A percentile compares a stretch with the other conserved stretches of the same genome.
Evolutionary conservation across 2,329 filamentous ascomycete species (phyloP).

Genomic region (Fusarium sp.): DNA sequence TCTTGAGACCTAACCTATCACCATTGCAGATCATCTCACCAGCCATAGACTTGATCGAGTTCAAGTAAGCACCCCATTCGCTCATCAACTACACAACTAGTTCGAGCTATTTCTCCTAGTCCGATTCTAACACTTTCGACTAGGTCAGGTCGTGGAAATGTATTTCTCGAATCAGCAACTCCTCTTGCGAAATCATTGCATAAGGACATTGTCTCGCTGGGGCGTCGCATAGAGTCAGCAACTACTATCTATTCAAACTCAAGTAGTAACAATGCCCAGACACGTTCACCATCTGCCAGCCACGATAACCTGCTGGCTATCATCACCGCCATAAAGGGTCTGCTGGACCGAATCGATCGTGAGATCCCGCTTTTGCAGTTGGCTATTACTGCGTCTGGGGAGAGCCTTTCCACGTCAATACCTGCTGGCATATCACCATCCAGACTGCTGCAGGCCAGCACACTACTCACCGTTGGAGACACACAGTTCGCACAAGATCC

Average conservation of each 20-base stretch:
- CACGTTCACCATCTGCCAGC: constrained; percentile 55
- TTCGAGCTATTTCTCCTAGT: constrained; percentile 9
- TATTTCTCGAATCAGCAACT: constrained; percentile 82
- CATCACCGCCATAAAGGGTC: constrained; percentile 77
- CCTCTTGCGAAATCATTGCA: constrained; percentile 85
- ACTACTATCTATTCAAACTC: constrained; percentile 70
- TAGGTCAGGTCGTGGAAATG: constrained; percentile 66
- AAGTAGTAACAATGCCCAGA: constrained; percentile 51
- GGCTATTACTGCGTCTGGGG: constrained; percentile 93
- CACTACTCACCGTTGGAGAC: constrained; percentile 88
- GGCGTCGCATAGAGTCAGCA: constrained; percentile 77
- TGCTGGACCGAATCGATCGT: constrained; percentile 86
- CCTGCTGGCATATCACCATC: constrained; percentile 90
- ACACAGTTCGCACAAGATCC: constrained; percentile 79
- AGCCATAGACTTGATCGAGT: constrained; percentile 90
- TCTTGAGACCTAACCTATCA: constrained; percentile 14
- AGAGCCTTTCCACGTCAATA: constrained; percentile 82
- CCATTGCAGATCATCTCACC: constrained; percentile 81
- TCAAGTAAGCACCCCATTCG: constrained; percentile 70
- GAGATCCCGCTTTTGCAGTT: constrained; percentile 92
- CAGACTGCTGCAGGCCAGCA: constrained; percentile 90
- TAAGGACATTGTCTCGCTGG: constrained; percentile 84
- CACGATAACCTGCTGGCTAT: constrained; percentile 76
- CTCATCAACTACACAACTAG: constrained; percentile 20
- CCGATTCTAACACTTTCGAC: constrained; percentile 11